Percentiles rank a stretch among this genome's conserved stretches.
Conservation (phyloP, 176 grass and related monocot species). For the Miscanthus lutarioriparius region DNA sequence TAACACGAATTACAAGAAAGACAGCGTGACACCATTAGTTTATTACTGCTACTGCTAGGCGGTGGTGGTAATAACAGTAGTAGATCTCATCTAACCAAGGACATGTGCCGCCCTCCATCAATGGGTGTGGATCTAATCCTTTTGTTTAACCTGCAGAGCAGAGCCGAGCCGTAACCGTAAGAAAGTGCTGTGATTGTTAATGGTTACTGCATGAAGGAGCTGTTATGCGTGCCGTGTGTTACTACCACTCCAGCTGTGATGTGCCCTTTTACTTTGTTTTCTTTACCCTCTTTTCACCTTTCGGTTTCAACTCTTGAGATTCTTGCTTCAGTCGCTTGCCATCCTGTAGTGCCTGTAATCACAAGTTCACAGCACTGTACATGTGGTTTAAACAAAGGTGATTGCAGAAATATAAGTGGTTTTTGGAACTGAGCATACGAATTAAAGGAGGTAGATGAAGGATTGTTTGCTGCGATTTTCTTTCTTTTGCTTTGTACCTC, state of each 20-base stretch:
- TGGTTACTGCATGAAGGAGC: conserved; percentile 35
- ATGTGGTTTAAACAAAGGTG: neutral
- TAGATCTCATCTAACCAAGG: conserved; percentile 48
- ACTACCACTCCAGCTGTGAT: conserved; percentile 43
- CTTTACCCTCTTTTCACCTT: conserved; percentile 45
- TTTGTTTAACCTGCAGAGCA: conserved; percentile 50
- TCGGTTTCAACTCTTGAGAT: conserved; percentile 44
- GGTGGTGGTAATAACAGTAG: neutral
- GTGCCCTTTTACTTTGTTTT: conserved; percentile 30
- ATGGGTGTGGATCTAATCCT: conserved; percentile 37
- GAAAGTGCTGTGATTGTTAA: conserved; percentile 28
- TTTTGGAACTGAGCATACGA: neutral
- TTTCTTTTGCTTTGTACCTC: neutral
- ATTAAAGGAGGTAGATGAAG: neutral
- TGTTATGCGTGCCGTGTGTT: conserved; percentile 44
- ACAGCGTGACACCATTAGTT: conserved; percentile 29
- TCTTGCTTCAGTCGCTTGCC: conserved; percentile 15
- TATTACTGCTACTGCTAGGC: conserved; percentile 20
- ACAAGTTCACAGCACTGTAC: neutral
- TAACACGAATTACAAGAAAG: conserved; percentile 56
- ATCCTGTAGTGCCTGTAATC: conserved; percentile 36
- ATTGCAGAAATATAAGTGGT: neutral
- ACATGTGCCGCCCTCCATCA: conserved; percentile 46
- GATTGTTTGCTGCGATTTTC: neutral
- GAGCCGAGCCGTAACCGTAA: conserved; percentile 1